phyloP scores from a whole-genome alignment of 352 stramenopile genomes.

The Pythium folliculosum region DNA sequence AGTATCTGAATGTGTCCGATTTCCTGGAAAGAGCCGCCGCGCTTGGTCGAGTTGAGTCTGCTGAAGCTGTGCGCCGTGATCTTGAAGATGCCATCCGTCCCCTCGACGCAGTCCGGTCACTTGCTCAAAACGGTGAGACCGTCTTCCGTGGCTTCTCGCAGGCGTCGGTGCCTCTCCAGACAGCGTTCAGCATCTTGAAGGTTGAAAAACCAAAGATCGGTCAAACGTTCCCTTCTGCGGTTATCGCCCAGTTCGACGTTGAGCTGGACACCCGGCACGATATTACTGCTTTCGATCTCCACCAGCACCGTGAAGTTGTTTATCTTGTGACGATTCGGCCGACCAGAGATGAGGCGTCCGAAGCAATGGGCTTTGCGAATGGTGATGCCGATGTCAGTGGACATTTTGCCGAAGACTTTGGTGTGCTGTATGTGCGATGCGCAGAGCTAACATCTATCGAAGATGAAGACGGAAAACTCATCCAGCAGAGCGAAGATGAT shows the following conservation, averaged over 20 bases:
- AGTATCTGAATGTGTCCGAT: conserved; percentile 95
- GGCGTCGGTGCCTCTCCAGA: conserved; percentile 41
- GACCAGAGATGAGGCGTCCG: conserved; percentile 61
- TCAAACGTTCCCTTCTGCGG: conserved; percentile 75
- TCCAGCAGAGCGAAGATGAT: conserved; percentile 19
- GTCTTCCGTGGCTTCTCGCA: conserved; percentile 62
- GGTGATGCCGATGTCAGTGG: conserved; percentile 34
- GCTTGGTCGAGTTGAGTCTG: conserved; percentile 89
- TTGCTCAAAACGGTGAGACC: conserved; percentile 43
- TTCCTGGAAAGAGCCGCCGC: conserved; percentile 94
- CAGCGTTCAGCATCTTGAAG: conserved; percentile 64
- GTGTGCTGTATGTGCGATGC: conserved; percentile 78
- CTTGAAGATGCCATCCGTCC: conserved; percentile 86
- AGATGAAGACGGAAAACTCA: conserved; percentile 68
- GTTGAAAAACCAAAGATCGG: conserved; percentile 91
- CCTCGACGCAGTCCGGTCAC: conserved; percentile 51
- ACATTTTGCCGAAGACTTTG: conserved; percentile 86
- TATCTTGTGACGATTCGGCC: conserved; percentile 91
- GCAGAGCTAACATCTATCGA: conserved; percentile 80
- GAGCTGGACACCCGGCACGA: conserved; percentile 74
- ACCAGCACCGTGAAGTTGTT: conserved; percentile 93
- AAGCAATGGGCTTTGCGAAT: conserved; percentile 53
- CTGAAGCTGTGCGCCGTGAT: conserved; percentile 83
- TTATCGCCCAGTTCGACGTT: conserved; percentile 86
- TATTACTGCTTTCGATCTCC: conserved; percentile 79